Evolutionary conservation across 2,329 filamentous ascomycete species (phyloP).

Genomic region (Aspergillus pseudoglaucus): DNA sequence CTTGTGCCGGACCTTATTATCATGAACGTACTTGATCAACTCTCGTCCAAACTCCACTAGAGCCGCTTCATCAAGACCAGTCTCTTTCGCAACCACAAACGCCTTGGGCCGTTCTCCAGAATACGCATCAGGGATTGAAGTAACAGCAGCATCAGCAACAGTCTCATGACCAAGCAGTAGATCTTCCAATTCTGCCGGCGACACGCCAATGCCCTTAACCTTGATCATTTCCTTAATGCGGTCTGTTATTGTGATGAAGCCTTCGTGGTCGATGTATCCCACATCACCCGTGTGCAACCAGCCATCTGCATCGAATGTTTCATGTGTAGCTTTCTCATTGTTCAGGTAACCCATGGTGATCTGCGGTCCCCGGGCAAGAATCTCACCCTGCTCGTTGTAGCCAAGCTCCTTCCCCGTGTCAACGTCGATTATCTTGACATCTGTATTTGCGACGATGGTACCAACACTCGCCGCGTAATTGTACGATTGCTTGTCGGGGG

Average conservation of each 20-base stretch:
- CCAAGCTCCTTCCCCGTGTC: slow-evolving; percentile 46
- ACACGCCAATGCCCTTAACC: slow-evolving; percentile 52
- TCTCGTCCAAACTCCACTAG: slow-evolving; percentile 29
- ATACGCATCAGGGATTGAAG: slow-evolving; percentile 21
- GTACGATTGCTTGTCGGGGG: slow-evolving; percentile 48
- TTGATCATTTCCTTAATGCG: slow-evolving; percentile 65
- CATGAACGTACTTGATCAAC: slow-evolving; percentile 55
- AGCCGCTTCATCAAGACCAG: neutral
- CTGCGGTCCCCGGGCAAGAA: slow-evolving; percentile 72
- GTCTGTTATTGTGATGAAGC: slow-evolving; percentile 49
- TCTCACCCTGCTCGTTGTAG: slow-evolving; percentile 49
- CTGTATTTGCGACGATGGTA: slow-evolving; percentile 53
- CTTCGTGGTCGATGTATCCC: slow-evolving; percentile 51
- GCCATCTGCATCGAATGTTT: slow-evolving; percentile 58
- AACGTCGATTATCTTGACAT: slow-evolving; percentile 52
- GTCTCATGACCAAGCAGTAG: slow-evolving; percentile 51
- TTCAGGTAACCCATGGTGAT: slow-evolving; percentile 62
- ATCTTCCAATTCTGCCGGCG: slow-evolving; percentile 60
- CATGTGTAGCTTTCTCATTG: slow-evolving; percentile 61
- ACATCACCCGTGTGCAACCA: slow-evolving; percentile 62
- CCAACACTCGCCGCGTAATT: slow-evolving; percentile 37
- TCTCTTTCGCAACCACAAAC: slow-evolving; percentile 46
- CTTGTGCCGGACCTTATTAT: slow-evolving; percentile 55
- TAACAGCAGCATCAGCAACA: slow-evolving; percentile 54
- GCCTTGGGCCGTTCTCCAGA: slow-evolving; percentile 53